Evolutionary conservation across 495 filamentous ascomycete genomes (phyloP).

Genomic region (Penicillium argentinense): DNA sequence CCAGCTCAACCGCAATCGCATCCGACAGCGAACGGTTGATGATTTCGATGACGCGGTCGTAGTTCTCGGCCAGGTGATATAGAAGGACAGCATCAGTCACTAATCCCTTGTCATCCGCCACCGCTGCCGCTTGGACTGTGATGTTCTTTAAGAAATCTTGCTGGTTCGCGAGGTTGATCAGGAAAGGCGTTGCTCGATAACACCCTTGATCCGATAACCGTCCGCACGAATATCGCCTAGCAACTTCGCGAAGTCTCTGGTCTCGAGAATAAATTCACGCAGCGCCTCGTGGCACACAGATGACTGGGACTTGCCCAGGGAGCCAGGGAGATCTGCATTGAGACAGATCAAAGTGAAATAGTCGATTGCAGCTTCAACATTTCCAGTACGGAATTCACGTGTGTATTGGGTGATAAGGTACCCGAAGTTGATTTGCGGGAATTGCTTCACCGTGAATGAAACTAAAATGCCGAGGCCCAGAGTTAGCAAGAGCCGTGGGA

Average conservation of each 20-base stretch:
- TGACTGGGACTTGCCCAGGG: constrained; percentile 72
- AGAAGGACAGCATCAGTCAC: constrained; percentile 90
- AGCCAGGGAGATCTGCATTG: constrained; percentile 77
- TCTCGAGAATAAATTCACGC: constrained; percentile 93
- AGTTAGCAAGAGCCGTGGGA: constrained; percentile 40
- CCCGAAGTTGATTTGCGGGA: constrained; percentile 91
- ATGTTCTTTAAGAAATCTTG: constrained; percentile 82
- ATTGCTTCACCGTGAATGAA: constrained; percentile 68
- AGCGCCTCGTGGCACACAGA: constrained; percentile 88
- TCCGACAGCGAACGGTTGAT: constrained; percentile 90
- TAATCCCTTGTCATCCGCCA: constrained; percentile 91
- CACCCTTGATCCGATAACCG: constrained; percentile 76
- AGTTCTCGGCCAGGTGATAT: constrained; percentile 92
- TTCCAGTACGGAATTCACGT: constrained; percentile 85
- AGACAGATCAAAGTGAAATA: constrained; percentile 92
- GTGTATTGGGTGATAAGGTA: constrained; percentile 94
- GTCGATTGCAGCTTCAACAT: constrained; percentile 84
- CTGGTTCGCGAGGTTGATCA: constrained; percentile 78
- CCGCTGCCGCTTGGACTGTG: constrained; percentile 82
- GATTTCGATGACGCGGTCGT: constrained; percentile 84
- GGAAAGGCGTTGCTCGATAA: constrained; percentile 84
- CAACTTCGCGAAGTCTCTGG: constrained; percentile 87
- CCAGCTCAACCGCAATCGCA: constrained; percentile 77
- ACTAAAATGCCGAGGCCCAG: constrained; percentile 34
- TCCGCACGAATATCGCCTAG: constrained; percentile 87